Base-by-base conservation (phyloP, 2,329 filamentous ascomycete species). In the Sporothrix sp. region DNA sequence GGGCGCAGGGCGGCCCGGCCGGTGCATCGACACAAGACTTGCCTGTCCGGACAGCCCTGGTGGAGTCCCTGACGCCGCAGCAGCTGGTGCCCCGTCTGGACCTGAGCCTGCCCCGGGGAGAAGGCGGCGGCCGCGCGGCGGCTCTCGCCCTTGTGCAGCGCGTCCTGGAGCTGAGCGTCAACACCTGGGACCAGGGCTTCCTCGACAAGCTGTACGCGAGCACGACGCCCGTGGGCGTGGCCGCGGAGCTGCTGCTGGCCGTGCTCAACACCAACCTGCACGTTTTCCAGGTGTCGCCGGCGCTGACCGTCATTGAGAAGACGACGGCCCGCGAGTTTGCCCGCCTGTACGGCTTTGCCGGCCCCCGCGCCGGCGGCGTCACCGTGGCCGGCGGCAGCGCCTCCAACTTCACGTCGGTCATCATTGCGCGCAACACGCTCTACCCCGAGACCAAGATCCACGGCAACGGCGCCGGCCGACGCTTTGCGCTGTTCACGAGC, bases 151-250 rank as follows among this genome's bases (percentile, higher is more conserved):
- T 79, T 3, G 75, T 95, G 40, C 71, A 81, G 57, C 77, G 81
- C 54, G 74, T 96, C 18, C 73, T 97, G 37, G 75, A 79, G 56
- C 89, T 94, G 66, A 93, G 85, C 61, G 91, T 97, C 62, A 98
- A 98, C 68, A 96, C 91, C n/a, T 97, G 90, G 87, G 86, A 95
- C 62, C 90, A 95, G 67, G 91, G 91, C 10, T 98, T 97, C 67
- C 69, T 97, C 62, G 90, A 96, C 68, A 97, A 98, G 70, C 73
- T 97, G 16, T 97, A 96, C 66, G 81, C 85, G n/a, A 84, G 84
- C 57, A 94, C 87, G 35, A 93, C 93, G 62, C 84, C 91, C 37
- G 82, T 84, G 62, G 91, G 91, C 16, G 76, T 97, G 0, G 81
- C 85, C 14, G 84, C 88, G 2, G 93, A 97, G 61, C 72, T 97